phyloP scores from a whole-genome alignment of 2,329 filamentous ascomycete species.

The Anisogramma anomala region DNA sequence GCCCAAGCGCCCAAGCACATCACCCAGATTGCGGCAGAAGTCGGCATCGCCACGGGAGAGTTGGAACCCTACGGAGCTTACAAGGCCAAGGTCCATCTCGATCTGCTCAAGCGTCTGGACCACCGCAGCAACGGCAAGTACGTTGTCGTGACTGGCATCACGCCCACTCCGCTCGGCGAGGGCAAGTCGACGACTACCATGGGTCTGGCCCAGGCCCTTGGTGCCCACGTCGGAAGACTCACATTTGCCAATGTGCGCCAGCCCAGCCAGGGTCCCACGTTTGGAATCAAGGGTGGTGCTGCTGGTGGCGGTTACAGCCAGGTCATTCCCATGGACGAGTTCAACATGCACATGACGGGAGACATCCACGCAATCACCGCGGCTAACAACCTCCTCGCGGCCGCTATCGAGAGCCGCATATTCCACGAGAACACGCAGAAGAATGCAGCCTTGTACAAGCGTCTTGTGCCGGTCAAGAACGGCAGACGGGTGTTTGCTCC shows the following conservation, averaged over 20 bases:
- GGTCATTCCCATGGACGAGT: conserved; percentile 99
- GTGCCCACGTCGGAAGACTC: conserved; percentile 75
- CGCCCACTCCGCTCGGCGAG: conserved; percentile 89
- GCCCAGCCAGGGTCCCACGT: conserved; percentile 92
- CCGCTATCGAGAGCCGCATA: conserved; percentile 93
- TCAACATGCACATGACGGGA: conserved; percentile 94
- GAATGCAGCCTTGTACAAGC: conserved; percentile 74
- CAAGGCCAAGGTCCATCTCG: conserved; percentile 90
- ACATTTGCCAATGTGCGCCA: conserved; percentile 96
- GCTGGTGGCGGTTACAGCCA: conserved; percentile 97
- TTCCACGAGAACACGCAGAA: conserved; percentile 97
- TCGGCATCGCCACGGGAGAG: conserved; percentile 81
- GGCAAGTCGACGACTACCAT: conserved; percentile 98
- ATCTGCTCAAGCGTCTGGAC: conserved; percentile 67
- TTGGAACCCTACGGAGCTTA: conserved; percentile 88
- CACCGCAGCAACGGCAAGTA: conserved; percentile 86
- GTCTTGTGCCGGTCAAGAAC: conserved; percentile 81
- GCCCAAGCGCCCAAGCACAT: conserved; percentile 88
- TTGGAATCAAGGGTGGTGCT: conserved; percentile 97
- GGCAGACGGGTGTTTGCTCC: conserved; percentile 78
- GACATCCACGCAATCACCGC: conserved; percentile 97
- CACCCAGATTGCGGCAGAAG: conserved; percentile 68
- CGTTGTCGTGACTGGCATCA: conserved; percentile 88
- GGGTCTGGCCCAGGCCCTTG: conserved; percentile 84
- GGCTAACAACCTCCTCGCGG: conserved; percentile 92